phyloP scores from a whole-genome alignment of 768 basidiomycete species.

The Collybiopsis confluens region DNA sequence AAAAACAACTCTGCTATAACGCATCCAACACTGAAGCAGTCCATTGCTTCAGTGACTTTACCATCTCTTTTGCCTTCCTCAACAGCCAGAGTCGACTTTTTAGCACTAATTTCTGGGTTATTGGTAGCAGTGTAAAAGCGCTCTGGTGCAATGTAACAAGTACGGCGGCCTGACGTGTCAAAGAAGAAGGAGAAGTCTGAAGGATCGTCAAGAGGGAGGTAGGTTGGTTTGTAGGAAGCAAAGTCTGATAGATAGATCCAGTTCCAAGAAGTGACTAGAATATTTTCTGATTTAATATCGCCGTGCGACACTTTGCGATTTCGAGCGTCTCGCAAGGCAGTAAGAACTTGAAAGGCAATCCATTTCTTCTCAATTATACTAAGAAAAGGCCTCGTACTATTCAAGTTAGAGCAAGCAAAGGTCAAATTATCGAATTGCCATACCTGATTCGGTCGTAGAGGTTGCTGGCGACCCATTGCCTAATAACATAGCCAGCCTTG shows the following conservation, averaged over 20 bases:
- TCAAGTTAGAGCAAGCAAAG: background rate
- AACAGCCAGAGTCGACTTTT: constrained; percentile 51
- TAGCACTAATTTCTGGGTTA: constrained; percentile 66
- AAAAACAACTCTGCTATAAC: constrained; percentile 94
- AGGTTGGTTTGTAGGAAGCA: constrained; percentile 92
- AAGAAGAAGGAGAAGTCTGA: constrained; percentile 98
- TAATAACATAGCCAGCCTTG: constrained; percentile 89
- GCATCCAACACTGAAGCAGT: constrained; percentile 92
- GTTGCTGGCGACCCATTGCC: constrained; percentile 93
- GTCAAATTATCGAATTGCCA: constrained; percentile 18
- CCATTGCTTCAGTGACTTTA: constrained; percentile 92
- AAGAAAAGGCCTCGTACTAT: constrained; percentile 92
- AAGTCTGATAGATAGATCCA: constrained; percentile 96
- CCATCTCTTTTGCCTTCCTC: constrained; percentile 71
- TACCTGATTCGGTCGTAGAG: constrained; percentile 97
- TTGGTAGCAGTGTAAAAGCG: constrained; percentile 79
- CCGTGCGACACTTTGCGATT: constrained; percentile 91
- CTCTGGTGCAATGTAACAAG: constrained; percentile 96
- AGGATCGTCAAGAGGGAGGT: constrained; percentile 92
- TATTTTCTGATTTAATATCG: constrained; percentile 96
- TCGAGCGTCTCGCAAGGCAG: constrained; percentile 77
- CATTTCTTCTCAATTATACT: constrained; percentile 93
- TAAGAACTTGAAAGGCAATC: constrained; percentile 92
- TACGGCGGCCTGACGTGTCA: constrained; percentile 89
- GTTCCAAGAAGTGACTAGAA: constrained; percentile 94